Percentiles rank a stretch among this genome's conserved stretches.
phyloP scores from a whole-genome alignment of 139 green algal genomes.

The Diplosphaera chodatii region DNA sequence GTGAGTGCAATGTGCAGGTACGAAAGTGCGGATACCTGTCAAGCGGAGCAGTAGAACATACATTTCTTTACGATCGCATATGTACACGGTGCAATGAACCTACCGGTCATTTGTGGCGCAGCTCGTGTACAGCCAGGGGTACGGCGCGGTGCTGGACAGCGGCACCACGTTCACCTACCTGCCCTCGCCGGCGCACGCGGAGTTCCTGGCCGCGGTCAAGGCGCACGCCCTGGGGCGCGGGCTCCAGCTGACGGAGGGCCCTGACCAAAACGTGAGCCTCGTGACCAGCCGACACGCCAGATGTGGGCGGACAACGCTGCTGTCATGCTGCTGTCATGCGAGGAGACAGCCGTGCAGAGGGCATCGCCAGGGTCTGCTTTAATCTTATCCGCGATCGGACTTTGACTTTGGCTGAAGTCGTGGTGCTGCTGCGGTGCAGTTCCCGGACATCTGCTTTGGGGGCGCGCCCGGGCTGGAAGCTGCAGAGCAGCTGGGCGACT shows the following conservation, averaged over 20 bases:
- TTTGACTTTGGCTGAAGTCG: too few relatives aligned
- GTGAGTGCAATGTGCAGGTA: too few relatives aligned
- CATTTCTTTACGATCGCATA: too few relatives aligned
- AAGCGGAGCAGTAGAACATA: too few relatives aligned
- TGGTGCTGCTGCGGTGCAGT: slow-evolving; percentile 42
- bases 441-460: slow-evolving; percentile 82
- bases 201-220: slow-evolving; percentile 36
- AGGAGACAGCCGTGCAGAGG: too few relatives aligned
- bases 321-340: too few relatives aligned
- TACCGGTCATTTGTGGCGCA: not conserved
- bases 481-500: slow-evolving; percentile 28
- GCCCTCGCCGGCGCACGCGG: slow-evolving; percentile 56
- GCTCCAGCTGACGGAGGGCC: slow-evolving; percentile 27
- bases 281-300: too few relatives aligned
- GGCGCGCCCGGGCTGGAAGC: slow-evolving; percentile 27
- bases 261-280: slow-evolving; percentile 48
- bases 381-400: too few relatives aligned
- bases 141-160: slow-evolving; percentile 88
- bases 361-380: too few relatives aligned
- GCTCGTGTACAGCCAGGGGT: slow-evolving; percentile 51
- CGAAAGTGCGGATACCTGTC: too few relatives aligned
- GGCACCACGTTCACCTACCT: slow-evolving; percentile 96
- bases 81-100: too few relatives aligned
- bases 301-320: not conserved
- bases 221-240: slow-evolving; percentile 18